Conservation (phyloP, 1,139 yeast species). For the Saccharomyces hybrid region DNA sequence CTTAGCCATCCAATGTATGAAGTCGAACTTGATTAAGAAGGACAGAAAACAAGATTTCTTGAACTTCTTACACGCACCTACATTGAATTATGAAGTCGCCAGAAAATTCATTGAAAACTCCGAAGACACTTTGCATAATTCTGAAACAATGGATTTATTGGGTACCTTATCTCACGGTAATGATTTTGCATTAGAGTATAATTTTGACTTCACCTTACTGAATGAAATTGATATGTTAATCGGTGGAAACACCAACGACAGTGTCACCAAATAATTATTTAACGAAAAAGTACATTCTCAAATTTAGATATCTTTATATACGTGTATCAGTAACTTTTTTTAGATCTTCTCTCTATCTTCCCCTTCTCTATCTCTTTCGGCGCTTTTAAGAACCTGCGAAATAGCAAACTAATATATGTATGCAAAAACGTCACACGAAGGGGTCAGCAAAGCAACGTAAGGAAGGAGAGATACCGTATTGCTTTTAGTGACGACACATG, state of each 20-base stretch:
- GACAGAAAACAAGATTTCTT: conserved; percentile 13
- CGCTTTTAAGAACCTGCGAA: background rate
- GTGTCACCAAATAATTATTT: background rate
- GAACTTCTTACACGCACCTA: conserved; percentile 19
- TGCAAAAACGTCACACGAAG: too few species aligned
- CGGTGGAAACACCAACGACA: conserved; percentile 9
- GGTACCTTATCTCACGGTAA: conserved; percentile 27
- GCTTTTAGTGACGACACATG: background rate
- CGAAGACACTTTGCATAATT: conserved; percentile 11
- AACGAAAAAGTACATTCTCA: background rate
- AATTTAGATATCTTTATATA: background rate
- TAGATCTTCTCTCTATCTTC: background rate
- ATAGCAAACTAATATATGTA: background rate
- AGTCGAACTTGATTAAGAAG: conserved; percentile 18
- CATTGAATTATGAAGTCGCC: conserved; percentile 25
- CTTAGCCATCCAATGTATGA: conserved; percentile 26
- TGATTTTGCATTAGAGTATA: conserved; percentile 27
- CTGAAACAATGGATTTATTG: conserved; percentile 21
- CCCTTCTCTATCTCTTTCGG: background rate
- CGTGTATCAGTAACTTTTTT: background rate
- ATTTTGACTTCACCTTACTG: conserved; percentile 27
- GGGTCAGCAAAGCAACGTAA: background rate
- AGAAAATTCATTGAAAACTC: conserved; percentile 22
- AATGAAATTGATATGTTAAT: conserved; percentile 28
- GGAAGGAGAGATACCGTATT: background rate